Base-by-base conservation (phyloP, 768 basidiomycete genomes). In the Mycena haematopus region DNA sequence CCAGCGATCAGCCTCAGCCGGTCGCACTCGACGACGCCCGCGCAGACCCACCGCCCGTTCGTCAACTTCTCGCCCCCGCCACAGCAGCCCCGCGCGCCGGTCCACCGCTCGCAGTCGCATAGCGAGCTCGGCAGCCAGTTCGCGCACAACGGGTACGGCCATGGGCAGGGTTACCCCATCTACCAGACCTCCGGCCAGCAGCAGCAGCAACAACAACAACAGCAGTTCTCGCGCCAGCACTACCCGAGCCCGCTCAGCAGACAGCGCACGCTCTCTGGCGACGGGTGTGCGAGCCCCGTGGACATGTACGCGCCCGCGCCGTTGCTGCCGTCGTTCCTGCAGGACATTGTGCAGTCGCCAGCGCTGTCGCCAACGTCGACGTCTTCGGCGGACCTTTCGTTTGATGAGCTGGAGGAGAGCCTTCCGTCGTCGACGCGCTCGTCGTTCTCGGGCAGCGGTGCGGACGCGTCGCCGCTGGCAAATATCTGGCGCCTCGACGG, bases 401-500 rank as follows among this genome's bases (percentile, higher is more conserved):
- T 85, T 19, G 89, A 90, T 63, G 89, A 89, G 53, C 79, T 78
- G 49, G 79, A 84, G 21, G 81, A 82, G 17, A 58, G 74, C 19
- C 50, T 69, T 5, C 71, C 78, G 8, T 65, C 68, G 31, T 66
- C 67, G 61, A 49, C 73, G 63, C 62, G 71, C 70, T 60, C 75
- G 73, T 51, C 70, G 62, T 57, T 67, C 69, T 52, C 64, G 66
- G 44, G 58, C 67, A 10, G 11, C 6, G 65, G 68, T 72, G 44
- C 31, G 38, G 69, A 78, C 55, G 73, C 69, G 50, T 71, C 77
- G 21, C 71, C 78, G 47, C 69, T 82, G 25, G 76, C 75, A 10
- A 90, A 85, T 62, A 92, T 92, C 58, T 92, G 90, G 90, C 81
- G 80, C 54, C 69, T 92, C 42, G 90, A 90, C 61, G 87, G 87